These are phyloP conservation scores for Malassezia pachydermatis DNA, from an alignment of 1,284 basidiomycete species.

Conservation along the genomic window DNA sequence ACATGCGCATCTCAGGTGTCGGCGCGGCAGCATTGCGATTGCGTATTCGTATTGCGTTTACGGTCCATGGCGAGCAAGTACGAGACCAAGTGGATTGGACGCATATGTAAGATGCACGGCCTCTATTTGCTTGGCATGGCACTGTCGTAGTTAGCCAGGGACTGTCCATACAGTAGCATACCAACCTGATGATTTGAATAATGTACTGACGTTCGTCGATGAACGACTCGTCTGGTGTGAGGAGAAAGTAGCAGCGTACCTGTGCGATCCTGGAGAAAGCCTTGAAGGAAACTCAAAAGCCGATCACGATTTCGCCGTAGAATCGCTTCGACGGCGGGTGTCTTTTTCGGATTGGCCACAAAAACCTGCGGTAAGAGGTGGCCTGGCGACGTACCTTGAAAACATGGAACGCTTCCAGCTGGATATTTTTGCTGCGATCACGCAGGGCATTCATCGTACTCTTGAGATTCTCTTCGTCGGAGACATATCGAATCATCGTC, in stretches of 20 bases:
- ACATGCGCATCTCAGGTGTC: slow-evolving; percentile 62
- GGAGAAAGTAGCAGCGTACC: slow-evolving; percentile 41
- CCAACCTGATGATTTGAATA: slow-evolving; percentile 38
- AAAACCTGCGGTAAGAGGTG: too few relatives aligned
- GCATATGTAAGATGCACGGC: slow-evolving; percentile 17
- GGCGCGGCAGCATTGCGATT: slow-evolving; percentile 62
- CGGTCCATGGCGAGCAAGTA: slow-evolving; percentile 55
- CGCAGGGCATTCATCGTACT: slow-evolving; percentile 99
- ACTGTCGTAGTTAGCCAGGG: too few relatives aligned
- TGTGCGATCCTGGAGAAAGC: slow-evolving; percentile 97
- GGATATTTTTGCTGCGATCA: slow-evolving; percentile 96
- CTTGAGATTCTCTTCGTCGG: slow-evolving; percentile 74
- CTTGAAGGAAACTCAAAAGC: slow-evolving; percentile 72
- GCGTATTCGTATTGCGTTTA: slow-evolving; percentile 72
- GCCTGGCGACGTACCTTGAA: too few relatives aligned
- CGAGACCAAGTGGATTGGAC: slow-evolving; percentile 83
- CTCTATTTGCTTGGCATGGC: slow-evolving; percentile 3
- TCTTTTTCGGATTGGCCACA: slow-evolving; percentile 98
- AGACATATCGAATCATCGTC: slow-evolving; percentile 97
- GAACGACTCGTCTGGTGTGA: slow-evolving; percentile 47
- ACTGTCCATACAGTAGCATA: too few relatives aligned
- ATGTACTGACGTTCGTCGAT: slow-evolving; percentile 48
- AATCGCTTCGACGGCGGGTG: slow-evolving; percentile 82
- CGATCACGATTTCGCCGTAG: slow-evolving; percentile 88
- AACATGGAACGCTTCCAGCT: slow-evolving; percentile 98